Percentiles rank a stretch among this genome's conserved stretches.
Evolutionary conservation across 2,329 filamentous ascomycete species (phyloP).

Genomic region (Tolypocladium tropicale): DNA sequence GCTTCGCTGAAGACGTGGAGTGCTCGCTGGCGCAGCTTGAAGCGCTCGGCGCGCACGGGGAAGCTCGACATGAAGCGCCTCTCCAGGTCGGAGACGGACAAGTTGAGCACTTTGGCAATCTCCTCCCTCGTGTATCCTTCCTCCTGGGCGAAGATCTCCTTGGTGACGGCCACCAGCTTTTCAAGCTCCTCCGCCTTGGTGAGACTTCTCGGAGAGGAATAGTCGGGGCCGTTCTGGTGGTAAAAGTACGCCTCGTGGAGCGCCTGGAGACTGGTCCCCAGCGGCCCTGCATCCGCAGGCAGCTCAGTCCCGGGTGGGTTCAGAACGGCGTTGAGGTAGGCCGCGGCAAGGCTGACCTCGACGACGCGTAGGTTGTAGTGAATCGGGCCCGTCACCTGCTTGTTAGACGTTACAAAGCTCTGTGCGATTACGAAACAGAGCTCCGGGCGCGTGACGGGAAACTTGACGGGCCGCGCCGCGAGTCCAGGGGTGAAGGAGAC

Average conservation of each 20-base stretch:
- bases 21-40: conserved; percentile 80
- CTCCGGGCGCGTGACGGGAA: conserved; percentile 72
- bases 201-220: conserved; percentile 29
- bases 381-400: conserved; percentile 84
- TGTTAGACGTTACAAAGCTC: conserved; percentile 88
- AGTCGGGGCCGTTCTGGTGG: conserved; percentile 25
- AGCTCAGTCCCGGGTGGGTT: conserved; percentile 50
- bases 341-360: conserved; percentile 83
- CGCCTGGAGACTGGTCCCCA: conserved; percentile 73
- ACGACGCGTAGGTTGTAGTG: conserved; percentile 97
- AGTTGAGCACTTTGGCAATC: conserved; percentile 60
- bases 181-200: conserved; percentile 58
- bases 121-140: conserved; percentile 85
- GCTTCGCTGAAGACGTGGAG: conserved; percentile 89
- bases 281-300: conserved; percentile 67
- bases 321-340: conserved; percentile 49
- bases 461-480: conserved; percentile 63
- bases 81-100: conserved; percentile 63
- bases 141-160: conserved; percentile 62
- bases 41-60: conserved; percentile 76
- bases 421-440: conserved; percentile 90
- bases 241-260: conserved; percentile 79
- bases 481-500: conserved; percentile 81
- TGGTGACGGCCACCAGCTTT: conserved; percentile 58
- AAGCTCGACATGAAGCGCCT: conserved; percentile 76